phyloP scores from a whole-genome alignment of 2,329 filamentous ascomycete genomes.

The Pseudodiploospora longispora region DNA sequence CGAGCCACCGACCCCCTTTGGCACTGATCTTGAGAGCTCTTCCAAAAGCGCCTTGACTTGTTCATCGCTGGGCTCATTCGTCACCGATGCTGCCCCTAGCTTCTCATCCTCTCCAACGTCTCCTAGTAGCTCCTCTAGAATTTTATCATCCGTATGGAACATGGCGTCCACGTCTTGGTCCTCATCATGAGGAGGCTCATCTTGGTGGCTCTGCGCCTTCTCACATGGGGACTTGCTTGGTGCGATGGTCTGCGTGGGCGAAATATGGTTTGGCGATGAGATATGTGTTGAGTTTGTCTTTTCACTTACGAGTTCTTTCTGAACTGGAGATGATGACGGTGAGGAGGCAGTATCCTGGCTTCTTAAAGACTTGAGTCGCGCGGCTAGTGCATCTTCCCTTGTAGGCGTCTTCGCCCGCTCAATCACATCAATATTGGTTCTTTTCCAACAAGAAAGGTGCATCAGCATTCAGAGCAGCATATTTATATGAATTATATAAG shows the following conservation, averaged over 20 bases:
- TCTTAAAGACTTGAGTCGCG: slow-evolving; percentile 43
- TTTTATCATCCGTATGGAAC: slow-evolving; percentile 42
- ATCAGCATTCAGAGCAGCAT: neutral
- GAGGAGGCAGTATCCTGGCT: slow-evolving; percentile 25
- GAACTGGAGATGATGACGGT: slow-evolving; percentile 3
- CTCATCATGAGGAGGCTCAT: slow-evolving; percentile 6
- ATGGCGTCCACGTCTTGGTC: slow-evolving; percentile 31
- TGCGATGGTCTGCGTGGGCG: neutral
- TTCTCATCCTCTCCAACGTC: slow-evolving; percentile 30
- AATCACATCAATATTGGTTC: slow-evolving; percentile 29
- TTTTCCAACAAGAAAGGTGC: slow-evolving; percentile 3
- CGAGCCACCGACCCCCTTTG: slow-evolving; percentile 11
- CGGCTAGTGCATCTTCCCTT: slow-evolving; percentile 43
- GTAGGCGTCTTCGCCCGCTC: slow-evolving; percentile 35
- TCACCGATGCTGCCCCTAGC: neutral
- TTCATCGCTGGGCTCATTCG: slow-evolving; percentile 19
- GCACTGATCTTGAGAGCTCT: slow-evolving; percentile 26
- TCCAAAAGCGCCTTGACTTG: slow-evolving; percentile 29
- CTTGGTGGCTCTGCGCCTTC: neutral
- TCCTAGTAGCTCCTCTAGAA: slow-evolving; percentile 43
- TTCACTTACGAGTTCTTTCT: neutral
- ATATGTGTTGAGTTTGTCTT: neutral
- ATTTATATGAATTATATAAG: neutral
- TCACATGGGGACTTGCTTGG: neutral
- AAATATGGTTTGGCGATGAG: neutral